Conservation (phyloP, 2,329 filamentous ascomycete species). For the Ascosphaera apis region DNA sequence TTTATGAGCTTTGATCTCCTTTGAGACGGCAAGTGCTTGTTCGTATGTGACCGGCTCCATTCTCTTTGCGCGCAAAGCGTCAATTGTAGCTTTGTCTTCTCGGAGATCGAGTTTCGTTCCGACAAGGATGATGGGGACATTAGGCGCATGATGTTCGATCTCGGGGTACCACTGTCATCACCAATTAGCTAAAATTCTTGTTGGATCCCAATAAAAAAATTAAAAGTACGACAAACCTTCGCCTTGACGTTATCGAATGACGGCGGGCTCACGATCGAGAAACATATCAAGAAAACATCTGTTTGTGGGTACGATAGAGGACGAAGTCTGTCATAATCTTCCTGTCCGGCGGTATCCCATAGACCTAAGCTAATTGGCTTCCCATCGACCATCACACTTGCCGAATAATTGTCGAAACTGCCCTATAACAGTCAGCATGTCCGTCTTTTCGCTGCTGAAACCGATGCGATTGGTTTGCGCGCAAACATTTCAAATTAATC, state of each 20-base stretch:
- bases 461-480: background rate
- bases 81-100: constrained; percentile 63
- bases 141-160: constrained; percentile 88
- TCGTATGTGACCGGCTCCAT: constrained; percentile 96
- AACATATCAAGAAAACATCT: constrained; percentile 95
- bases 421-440: constrained; percentile 7
- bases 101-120: constrained; percentile 91
- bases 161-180: constrained; percentile 74
- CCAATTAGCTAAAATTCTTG: constrained; percentile 2
- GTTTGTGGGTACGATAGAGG: constrained; percentile 96
- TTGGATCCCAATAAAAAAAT: constrained; percentile 1
- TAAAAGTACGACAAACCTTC: constrained; percentile 41
- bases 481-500: background rate
- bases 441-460: constrained; percentile 2
- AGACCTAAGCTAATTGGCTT: constrained; percentile 91
- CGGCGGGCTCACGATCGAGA: constrained; percentile 91
- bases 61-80: constrained; percentile 67
- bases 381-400: constrained; percentile 96
- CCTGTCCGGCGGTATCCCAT: constrained; percentile 97
- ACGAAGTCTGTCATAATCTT: constrained; percentile 89
- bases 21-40: constrained; percentile 66
- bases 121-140: constrained; percentile 88
- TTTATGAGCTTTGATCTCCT: constrained; percentile 89
- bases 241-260: constrained; percentile 98
- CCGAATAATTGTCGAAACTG: constrained; percentile 97